phyloP scores from a whole-genome alignment of 176 grass and related monocot genomes.

The Triticum dicoccoides region DNA sequence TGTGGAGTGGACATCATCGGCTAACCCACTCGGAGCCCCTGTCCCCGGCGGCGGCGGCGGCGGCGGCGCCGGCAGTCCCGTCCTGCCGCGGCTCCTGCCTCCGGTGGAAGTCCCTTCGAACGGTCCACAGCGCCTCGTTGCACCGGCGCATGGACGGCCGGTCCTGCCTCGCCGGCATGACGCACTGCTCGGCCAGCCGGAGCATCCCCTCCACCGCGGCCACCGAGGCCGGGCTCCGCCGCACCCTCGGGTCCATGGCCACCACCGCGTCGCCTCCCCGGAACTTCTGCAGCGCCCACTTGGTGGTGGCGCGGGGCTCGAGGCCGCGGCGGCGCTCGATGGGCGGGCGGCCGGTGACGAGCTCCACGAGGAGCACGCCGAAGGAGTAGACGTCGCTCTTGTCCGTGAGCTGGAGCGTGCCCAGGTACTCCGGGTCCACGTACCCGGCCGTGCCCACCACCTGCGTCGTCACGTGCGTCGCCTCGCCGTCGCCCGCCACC shows the following conservation, averaged over 20 bases:
- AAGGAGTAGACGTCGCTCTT: constrained; percentile 85
- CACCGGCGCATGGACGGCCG: constrained; percentile 57
- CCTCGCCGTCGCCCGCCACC: constrained; percentile 23
- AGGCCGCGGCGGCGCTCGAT: constrained; percentile 42
- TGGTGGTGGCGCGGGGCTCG: constrained; percentile 46
- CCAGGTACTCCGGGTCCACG: constrained; percentile 71
- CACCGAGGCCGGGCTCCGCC: constrained; percentile 48
- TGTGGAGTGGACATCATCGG: background rate
- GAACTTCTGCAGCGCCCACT: constrained; percentile 59
- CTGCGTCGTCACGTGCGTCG: constrained; percentile 46
- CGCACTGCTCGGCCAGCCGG: constrained; percentile 54
- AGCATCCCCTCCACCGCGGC: constrained; percentile 38
- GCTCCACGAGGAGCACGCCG: constrained; percentile 79
- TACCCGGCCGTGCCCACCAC: constrained; percentile 61
- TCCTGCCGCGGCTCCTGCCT: constrained; percentile 10
- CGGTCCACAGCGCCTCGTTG: constrained; percentile 53
- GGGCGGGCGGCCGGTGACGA: constrained; percentile 56
- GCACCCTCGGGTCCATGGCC: constrained; percentile 67
- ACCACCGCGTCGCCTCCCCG: constrained; percentile 49
- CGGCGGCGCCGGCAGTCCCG: background rate
- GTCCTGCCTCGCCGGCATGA: constrained; percentile 29
- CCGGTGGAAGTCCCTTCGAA: constrained; percentile 48
- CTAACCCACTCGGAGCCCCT: constrained; percentile 22
- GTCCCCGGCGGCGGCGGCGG: background rate
- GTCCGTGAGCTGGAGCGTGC: constrained; percentile 62